Evolutionary conservation across 169 alveolate species (phyloP), one percentile per base, ranked within the genome.

Genomic region (Eimeria acervulina): DNA sequence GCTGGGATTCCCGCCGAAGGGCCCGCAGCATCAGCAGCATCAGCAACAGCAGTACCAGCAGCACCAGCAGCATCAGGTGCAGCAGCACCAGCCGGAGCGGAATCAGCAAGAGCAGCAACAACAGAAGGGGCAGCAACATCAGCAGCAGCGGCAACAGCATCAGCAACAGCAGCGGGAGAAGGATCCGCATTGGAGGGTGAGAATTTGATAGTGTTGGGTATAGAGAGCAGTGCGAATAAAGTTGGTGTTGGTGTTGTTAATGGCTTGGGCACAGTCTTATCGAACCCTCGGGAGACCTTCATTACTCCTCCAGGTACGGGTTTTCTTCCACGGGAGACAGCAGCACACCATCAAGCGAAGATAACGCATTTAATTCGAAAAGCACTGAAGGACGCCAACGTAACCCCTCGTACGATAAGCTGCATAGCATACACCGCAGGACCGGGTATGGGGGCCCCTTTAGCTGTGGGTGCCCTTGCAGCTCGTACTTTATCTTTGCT

Each of bases 391-490:
- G 96, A 96, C 85, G 98, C 99, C 19, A 98, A 98, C 7, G 96
- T 99, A 63, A 98, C 97, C 38, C 96, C 98, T 47, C 90, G 97
- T 36, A 98, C 98, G 90, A 98, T 99, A 40, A 76, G 97, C 31
- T 96, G 99, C 83, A 98, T 99, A 83, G 98, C 99, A 38, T 99
- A 99, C 95, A 99, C 99, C 40, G 99, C 98, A 97, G 99, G 99
- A 5, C 99, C 99, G n/a, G 99, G 99, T 59, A 99, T 99, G 99
- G 99, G 99, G 6, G 98, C 99, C 61, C 99, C 99, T 23, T 97
- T 99, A 33, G 97, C 99, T 59, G 99, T 99, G 15, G 99, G 99
- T 38, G 99, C 99, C 26, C 89, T 99, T 31, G 99, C 99, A 36
- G 99, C 99, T 8, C 98, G 99, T 95, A 98, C 99, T 21, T 96